Evolutionary conservation across 805 yeast species (phyloP).

Genomic region (Cyberlindnera mississippiensis): DNA sequence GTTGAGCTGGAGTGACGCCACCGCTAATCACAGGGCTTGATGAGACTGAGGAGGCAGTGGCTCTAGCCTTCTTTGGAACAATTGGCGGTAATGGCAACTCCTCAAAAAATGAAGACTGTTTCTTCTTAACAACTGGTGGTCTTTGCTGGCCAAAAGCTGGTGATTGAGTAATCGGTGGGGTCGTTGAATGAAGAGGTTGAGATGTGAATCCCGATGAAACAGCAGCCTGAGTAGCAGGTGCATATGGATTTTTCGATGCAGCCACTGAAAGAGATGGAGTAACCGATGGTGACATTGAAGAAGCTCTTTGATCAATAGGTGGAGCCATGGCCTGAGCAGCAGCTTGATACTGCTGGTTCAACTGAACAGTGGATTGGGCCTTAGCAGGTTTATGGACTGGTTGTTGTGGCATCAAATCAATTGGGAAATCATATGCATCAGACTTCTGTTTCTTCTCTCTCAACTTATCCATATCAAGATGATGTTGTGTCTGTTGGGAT

Average conservation of each 20-base stretch:
- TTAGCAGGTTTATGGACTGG: constrained; percentile 15
- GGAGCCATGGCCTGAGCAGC: constrained; percentile 1
- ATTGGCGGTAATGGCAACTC: constrained; percentile 46
- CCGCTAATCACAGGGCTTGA: constrained; percentile 2
- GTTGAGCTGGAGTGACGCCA: not conserved
- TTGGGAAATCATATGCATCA: constrained; percentile 79
- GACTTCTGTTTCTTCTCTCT: constrained; percentile 52
- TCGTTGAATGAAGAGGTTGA: not conserved
- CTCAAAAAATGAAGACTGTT: constrained; percentile 46
- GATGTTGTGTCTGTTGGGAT: constrained; percentile 13
- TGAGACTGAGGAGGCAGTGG: constrained; percentile 10
- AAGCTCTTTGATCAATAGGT: not conserved
- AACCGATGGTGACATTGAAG: not conserved
- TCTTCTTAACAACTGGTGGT: constrained; percentile 29
- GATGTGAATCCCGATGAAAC: not conserved
- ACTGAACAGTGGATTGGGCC: constrained; percentile 19
- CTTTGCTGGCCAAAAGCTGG: constrained; percentile 1
- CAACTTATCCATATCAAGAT: constrained; percentile 31
- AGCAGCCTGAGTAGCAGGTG: not conserved
- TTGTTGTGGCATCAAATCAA: constrained; percentile 43
- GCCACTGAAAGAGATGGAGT: not conserved
- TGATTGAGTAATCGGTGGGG: constrained; percentile 1
- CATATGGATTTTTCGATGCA: not conserved
- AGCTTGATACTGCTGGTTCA: constrained; percentile 9
- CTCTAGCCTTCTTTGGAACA: constrained; percentile 10